Base-by-base conservation (phyloP, 768 basidiomycete genomes). In the Royoungia palumana region DNA sequence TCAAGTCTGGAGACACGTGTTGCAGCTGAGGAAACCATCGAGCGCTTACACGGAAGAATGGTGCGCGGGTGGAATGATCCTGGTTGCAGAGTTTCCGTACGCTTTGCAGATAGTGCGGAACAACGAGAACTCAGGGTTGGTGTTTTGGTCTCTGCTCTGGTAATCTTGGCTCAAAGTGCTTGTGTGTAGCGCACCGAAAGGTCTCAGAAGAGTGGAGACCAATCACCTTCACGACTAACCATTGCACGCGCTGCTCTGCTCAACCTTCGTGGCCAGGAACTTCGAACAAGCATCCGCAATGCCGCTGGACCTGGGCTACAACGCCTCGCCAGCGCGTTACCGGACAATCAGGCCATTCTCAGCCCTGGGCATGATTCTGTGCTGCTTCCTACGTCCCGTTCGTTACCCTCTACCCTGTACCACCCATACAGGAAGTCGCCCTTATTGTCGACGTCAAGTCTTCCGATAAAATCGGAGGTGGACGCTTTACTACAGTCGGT, bases 231-330 rank as follows among this genome's bases (percentile, higher is more conserved):
- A 11, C 75, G 82, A 16, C 67, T 90, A 24, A 87, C 87, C 6
- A 88, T 90, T 54, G 87, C 87, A 0, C 86, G 88, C 57, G 87
- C 87, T 6, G 79, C 87, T 1, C 65, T 90, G 20, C 77, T 90
- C 46, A 90, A 87, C 59, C 74, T 89, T 36, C 83, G 79, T 46
- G 87, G 87, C 6, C 79, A 83, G 45, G 83, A 87, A 19, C 61
- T 60, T 48, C 73, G 69, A 58, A 16, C 46, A 38, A 51, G 47
- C 19, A 21, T 35, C 19, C 49, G 46, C 25, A 48, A 53, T 25
- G 21, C 24, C 2, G 32, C 49, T 16, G 47, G 35, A 38, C 11
- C 49, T 35, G 48, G 60, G 35, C 44, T 53, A 10, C 54, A 54
- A 41, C 49, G 51, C 34, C 30, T 17, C 27, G 4, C 35, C 41